Percentiles rank a stretch among this genome's conserved stretches.
Evolutionary conservation across 2,329 filamentous ascomycete genomes (phyloP).

Genomic region (Xylariaceae sp.): DNA sequence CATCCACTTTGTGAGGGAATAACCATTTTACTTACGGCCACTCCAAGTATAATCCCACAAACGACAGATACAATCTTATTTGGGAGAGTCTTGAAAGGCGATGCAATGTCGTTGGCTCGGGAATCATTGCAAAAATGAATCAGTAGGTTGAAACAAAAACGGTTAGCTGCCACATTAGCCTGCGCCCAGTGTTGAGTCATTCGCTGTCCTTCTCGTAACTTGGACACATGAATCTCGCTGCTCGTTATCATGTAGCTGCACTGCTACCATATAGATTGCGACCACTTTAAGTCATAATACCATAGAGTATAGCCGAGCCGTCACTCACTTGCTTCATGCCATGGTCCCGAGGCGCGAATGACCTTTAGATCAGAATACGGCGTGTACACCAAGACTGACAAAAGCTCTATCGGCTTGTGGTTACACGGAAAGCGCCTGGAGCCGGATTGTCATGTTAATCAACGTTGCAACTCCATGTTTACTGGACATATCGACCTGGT

Average conservation of each 20-base stretch:
- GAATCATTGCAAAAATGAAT: not conserved
- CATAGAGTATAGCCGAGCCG: not conserved
- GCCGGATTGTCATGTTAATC: slow-evolving; percentile 1
- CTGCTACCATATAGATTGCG: too few relatives aligned
- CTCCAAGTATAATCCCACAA: too few relatives aligned
- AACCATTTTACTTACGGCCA: too few relatives aligned
- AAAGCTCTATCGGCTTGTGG: too few relatives aligned
- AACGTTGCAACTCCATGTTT: slow-evolving; percentile 15
- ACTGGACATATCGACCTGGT: not conserved
- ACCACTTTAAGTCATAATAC: too few relatives aligned
- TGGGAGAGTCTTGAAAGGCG: too few relatives aligned
- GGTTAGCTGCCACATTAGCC: not conserved
- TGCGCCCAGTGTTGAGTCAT: not conserved
- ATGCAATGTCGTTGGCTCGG: too few relatives aligned
- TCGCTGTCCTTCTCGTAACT: too few relatives aligned
- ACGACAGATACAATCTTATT: too few relatives aligned
- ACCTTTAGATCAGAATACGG: not conserved
- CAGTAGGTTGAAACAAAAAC: not conserved
- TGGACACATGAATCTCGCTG: not conserved
- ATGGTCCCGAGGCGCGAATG: not conserved
- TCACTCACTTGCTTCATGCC: not conserved
- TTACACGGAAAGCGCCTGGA: not conserved
- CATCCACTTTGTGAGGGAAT: not conserved
- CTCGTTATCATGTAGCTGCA: not conserved
- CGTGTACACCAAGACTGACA: not conserved